Evolutionary conservation across 768 basidiomycete species (phyloP).

Genomic region (Suillus plorans): DNA sequence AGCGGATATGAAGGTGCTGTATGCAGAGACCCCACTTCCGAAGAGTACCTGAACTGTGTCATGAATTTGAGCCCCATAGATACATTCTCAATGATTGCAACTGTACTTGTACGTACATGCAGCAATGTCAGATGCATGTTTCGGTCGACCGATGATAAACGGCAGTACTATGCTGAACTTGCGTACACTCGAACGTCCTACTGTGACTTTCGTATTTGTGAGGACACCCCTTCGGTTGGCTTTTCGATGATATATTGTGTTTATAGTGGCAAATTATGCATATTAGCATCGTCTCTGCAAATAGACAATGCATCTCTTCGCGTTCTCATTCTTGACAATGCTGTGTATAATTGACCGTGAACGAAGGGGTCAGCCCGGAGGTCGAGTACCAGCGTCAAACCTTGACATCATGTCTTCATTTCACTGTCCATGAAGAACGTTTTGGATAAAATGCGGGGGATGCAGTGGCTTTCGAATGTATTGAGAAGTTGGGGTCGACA

Average conservation of each 20-base stretch:
- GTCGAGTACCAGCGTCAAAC: background rate
- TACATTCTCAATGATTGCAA: background rate
- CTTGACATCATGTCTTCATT: background rate
- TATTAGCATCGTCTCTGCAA: too few species aligned
- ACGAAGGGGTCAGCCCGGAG: background rate
- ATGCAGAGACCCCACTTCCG: slow-evolving; percentile 20
- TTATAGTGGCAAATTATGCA: too few species aligned
- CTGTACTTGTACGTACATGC: background rate
- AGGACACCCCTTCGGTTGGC: too few species aligned
- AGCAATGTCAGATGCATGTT: background rate
- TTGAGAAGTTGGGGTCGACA: too few species aligned
- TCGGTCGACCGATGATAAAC: background rate
- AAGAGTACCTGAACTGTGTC: background rate
- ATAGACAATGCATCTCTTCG: too few species aligned
- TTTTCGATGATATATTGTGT: too few species aligned
- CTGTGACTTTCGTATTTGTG: too few species aligned
- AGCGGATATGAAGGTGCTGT: slow-evolving; percentile 6
- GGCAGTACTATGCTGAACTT: background rate
- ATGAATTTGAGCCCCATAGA: background rate
- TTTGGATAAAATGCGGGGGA: background rate
- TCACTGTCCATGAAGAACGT: background rate
- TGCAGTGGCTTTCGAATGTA: too few species aligned
- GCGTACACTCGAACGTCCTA: background rate
- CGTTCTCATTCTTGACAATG: too few species aligned
- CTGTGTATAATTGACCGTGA: too few species aligned